A percentile compares a stretch with the other conserved stretches of the same genome.
Evolutionary conservation across 352 stramenopile genomes (phyloP).

Genomic region (Pythium coloratum): DNA sequence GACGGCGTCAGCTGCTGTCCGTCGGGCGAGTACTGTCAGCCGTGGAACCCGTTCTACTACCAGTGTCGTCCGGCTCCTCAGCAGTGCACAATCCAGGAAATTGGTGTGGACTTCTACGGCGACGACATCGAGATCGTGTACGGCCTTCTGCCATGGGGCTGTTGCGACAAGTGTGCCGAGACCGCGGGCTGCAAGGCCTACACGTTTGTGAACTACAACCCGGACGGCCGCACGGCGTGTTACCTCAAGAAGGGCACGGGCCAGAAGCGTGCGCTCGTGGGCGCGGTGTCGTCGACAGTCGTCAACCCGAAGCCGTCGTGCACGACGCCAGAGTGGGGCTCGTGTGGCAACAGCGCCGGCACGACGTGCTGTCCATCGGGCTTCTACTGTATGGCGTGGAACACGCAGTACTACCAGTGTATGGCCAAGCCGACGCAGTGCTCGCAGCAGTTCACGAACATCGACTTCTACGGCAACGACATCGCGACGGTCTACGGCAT

Average conservation of each 20-base stretch:
- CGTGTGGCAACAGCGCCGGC: slow-evolving; percentile 16
- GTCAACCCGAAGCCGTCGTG: neutral
- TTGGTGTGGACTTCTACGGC: slow-evolving; percentile 50
- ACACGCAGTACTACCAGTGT: slow-evolving; percentile 30
- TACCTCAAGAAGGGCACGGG: slow-evolving; percentile 47
- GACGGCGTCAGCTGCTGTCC: slow-evolving; percentile 38
- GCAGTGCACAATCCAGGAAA: slow-evolving; percentile 37
- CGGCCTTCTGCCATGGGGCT: slow-evolving; percentile 36
- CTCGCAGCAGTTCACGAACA: slow-evolving; percentile 37
- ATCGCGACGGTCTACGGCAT: slow-evolving; percentile 39
- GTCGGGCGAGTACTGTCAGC: slow-evolving; percentile 53
- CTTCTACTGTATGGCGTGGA: slow-evolving; percentile 31
- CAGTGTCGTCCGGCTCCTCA: slow-evolving; percentile 42
- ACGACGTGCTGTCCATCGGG: slow-evolving; percentile 23
- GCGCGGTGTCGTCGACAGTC: slow-evolving; percentile 16
- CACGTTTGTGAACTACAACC: slow-evolving; percentile 61
- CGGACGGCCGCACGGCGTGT: slow-evolving; percentile 44
- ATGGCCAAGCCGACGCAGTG: slow-evolving; percentile 36
- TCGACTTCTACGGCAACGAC: slow-evolving; percentile 51
- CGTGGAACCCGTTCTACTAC: slow-evolving; percentile 66
- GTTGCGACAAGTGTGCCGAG: slow-evolving; percentile 41
- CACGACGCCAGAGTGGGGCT: slow-evolving; percentile 13
- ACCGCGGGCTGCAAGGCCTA: slow-evolving; percentile 48
- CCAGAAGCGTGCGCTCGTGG: slow-evolving; percentile 1
- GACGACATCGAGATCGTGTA: slow-evolving; percentile 49